Conservation (phyloP, 2,329 filamentous ascomycete genomes). For the Neopestalotiopsis rosae region DNA sequence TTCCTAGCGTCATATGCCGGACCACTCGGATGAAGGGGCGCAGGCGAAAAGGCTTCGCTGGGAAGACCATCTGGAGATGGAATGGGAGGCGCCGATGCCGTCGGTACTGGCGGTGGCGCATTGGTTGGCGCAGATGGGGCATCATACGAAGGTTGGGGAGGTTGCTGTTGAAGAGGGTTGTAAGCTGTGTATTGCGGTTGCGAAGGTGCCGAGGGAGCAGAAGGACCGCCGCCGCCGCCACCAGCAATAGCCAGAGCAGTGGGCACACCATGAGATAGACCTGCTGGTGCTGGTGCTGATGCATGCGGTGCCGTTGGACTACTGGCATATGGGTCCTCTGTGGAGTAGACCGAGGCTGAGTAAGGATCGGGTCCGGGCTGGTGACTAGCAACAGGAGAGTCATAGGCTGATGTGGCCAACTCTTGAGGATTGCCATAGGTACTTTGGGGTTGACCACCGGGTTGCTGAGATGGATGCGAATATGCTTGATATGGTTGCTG, state of each 20-base stretch:
- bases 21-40: constrained; percentile 51
- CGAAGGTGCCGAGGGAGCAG: constrained; percentile 30
- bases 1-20: constrained; percentile 55
- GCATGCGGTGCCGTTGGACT: constrained; percentile 34
- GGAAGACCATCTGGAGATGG: constrained; percentile 37
- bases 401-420: constrained; percentile 77
- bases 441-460: constrained; percentile 65
- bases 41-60: constrained; percentile 43
- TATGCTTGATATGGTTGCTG: constrained; percentile 56
- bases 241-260: constrained; percentile 31
- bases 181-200: constrained; percentile 45
- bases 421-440: constrained; percentile 78
- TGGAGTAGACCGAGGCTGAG: constrained; percentile 53
- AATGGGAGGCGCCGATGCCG: constrained; percentile 46
- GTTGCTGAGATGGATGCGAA: constrained; percentile 47
- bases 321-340: constrained; percentile 48
- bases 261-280: constrained; percentile 28
- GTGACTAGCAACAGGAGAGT: constrained; percentile 69
- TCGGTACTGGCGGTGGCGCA: constrained; percentile 39
- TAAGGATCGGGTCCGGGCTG: constrained; percentile 51
- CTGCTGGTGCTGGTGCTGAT: constrained; percentile 34
- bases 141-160: constrained; percentile 36
- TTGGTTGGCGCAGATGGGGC: constrained; percentile 28
- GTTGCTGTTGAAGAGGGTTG: constrained; percentile 35
- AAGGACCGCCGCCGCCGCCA: constrained; percentile 22